A percentile compares a stretch with the other conserved stretches of the same genome.
Evolutionary conservation across 352 stramenopile genomes (phyloP).

Genomic region (Phytophthora kernoviae): DNA sequence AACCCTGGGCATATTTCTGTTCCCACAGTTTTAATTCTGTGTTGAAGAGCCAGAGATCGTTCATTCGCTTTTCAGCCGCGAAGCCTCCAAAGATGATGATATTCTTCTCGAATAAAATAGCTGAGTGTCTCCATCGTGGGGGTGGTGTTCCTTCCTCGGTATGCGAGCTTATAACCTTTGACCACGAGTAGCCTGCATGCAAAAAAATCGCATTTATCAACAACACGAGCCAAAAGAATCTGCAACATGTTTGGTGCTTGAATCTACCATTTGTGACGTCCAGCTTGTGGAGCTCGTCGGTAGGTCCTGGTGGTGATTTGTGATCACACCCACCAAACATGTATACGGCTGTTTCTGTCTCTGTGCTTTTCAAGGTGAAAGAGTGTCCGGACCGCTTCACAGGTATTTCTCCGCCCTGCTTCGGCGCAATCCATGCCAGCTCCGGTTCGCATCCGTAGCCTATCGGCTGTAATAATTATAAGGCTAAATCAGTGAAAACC

Average conservation of each 20-base stretch:
- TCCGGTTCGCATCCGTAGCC: conserved; percentile 87
- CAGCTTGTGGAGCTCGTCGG: conserved; percentile 94
- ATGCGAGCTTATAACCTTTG: conserved; percentile 45
- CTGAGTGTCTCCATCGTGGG: conserved; percentile 86
- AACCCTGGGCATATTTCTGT: conserved; percentile 85
- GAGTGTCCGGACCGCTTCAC: conserved; percentile 95
- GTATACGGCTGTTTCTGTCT: conserved; percentile 72
- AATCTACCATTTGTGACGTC: conserved; percentile 84
- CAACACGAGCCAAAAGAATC: too few species aligned
- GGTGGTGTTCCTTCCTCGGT: conserved; percentile 66
- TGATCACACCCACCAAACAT: conserved; percentile 93
- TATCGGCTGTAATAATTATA: conserved; percentile 76
- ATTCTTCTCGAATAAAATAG: conserved; percentile 80
- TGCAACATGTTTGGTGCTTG: not conserved
- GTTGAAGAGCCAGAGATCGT: conserved; percentile 97
- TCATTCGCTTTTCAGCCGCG: conserved; percentile 91
- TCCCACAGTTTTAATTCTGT: conserved; percentile 93
- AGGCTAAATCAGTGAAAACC: conserved; percentile 9
- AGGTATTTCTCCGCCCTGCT: conserved; percentile 92
- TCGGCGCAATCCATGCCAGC: conserved; percentile 88
- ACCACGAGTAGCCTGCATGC: conserved; percentile 66
- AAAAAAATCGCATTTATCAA: not conserved
- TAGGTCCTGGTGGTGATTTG: conserved; percentile 91
- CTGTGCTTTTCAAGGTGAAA: conserved; percentile 89
- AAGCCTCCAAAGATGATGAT: conserved; percentile 97